phyloP scores from a whole-genome alignment of 495 filamentous ascomycete genomes.

The Penicillium verhagenii region DNA sequence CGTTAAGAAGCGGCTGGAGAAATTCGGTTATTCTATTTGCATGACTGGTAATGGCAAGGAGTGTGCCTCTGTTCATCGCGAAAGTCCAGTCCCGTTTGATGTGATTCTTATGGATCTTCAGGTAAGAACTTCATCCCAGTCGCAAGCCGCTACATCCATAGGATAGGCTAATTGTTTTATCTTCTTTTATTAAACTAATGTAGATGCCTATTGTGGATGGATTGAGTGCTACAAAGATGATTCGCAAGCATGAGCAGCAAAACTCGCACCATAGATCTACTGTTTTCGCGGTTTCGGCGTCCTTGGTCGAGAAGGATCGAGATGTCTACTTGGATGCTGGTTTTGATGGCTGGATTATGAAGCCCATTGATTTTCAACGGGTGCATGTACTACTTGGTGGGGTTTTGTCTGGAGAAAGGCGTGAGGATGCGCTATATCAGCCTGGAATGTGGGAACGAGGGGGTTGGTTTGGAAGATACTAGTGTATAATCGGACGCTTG shows the following conservation, averaged over 20 bases:
- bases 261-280: slow-evolving; percentile 55
- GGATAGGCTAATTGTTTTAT: not conserved
- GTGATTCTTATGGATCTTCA: slow-evolving; percentile 96
- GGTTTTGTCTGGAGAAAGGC: slow-evolving; percentile 47
- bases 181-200: not conserved
- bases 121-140: slow-evolving; percentile 41
- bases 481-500: not conserved
- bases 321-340: slow-evolving; percentile 69
- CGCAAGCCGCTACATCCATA: not conserved
- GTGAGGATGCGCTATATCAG: slow-evolving; percentile 52
- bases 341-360: slow-evolving; percentile 87
- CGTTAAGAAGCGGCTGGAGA: slow-evolving; percentile 75
- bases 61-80: slow-evolving; percentile 65
- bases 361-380: slow-evolving; percentile 73
- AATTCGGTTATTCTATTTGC: slow-evolving; percentile 66
- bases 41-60: slow-evolving; percentile 82
- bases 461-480: slow-evolving; percentile 63
- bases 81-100: slow-evolving; percentile 60
- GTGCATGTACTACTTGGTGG: slow-evolving; percentile 60
- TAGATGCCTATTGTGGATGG: slow-evolving; percentile 94
- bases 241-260: slow-evolving; percentile 66
- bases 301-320: slow-evolving; percentile 66
- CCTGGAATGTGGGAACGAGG: slow-evolving; percentile 70
- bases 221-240: slow-evolving; percentile 72
- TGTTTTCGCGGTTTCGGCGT: slow-evolving; percentile 85